A percentile compares a stretch with the other conserved stretches of the same genome.
These are phyloP conservation scores for Isoetes taiwanensis DNA, from an alignment of 75 land plant genomes.

Conservation along the genomic window DNA sequence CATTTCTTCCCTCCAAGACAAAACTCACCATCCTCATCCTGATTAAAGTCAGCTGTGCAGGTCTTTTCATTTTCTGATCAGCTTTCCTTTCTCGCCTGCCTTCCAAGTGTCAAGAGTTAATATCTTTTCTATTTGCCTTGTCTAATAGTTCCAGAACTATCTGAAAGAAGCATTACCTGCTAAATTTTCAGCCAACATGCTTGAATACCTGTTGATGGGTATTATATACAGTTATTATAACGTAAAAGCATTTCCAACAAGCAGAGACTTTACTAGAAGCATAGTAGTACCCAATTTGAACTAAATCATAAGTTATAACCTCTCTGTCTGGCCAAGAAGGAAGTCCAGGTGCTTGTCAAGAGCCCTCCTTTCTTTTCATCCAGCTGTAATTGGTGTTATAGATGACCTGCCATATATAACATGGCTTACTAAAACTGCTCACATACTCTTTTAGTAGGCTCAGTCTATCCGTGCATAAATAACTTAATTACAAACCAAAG, in stretches of 20 bases:
- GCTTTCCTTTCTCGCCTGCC: background rate
- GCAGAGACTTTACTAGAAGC: background rate
- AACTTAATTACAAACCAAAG: constrained; percentile 1
- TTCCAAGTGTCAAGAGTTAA: too few relatives aligned
- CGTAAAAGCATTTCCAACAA: background rate
- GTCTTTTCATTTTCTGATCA: background rate
- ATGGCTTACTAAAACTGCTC: background rate
- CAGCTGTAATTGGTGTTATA: constrained; percentile 85
- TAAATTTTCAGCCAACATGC: constrained; percentile 95
- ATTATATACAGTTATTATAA: too few relatives aligned
- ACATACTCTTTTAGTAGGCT: background rate
- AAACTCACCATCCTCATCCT: constrained; percentile 7
- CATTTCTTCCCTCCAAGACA: constrained; percentile 15
- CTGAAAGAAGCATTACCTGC: constrained; percentile 31
- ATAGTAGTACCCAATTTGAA: background rate
- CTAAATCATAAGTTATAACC: background rate
- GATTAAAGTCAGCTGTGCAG: background rate
- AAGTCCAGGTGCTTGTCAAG: constrained; percentile 96
- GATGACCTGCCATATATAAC: constrained; percentile 38
- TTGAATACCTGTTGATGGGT: constrained; percentile 90
- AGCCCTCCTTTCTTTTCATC: constrained; percentile 86
- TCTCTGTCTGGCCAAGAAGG: constrained; percentile 99
- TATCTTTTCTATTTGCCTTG: too few relatives aligned
- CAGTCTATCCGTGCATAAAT: background rate
- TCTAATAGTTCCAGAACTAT: too few relatives aligned